Percentiles rank a stretch among this genome's conserved stretches.
These are phyloP conservation scores for Colletotrichum ledebouriae DNA, from an alignment of 2,329 filamentous ascomycete species.

Conservation along the genomic window DNA sequence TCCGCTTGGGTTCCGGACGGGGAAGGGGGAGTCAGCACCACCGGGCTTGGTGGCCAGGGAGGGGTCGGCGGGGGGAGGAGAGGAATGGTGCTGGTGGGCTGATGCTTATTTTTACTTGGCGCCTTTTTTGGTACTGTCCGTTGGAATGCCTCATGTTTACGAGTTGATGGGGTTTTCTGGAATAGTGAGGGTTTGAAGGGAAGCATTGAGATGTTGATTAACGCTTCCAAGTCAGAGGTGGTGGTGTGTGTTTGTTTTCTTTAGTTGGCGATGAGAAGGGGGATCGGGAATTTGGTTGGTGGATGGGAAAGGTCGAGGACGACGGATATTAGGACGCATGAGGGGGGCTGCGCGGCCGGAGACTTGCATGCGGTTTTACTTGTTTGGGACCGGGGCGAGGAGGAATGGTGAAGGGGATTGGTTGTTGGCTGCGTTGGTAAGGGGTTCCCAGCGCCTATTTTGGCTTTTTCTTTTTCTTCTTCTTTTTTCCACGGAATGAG, in stretches of 20 bases:
- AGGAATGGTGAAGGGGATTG: background rate
- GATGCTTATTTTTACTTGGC: background rate
- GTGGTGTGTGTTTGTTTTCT: background rate
- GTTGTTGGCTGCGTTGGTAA: conserved; percentile 12
- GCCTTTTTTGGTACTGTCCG: no score
- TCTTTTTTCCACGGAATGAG: no score
- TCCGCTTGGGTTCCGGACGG: background rate
- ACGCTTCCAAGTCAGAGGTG: background rate
- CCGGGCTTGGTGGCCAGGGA: background rate
- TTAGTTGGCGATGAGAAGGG: no score
- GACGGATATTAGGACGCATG: conserved; percentile 5
- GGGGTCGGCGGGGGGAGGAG: background rate
- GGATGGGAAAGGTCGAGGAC: background rate
- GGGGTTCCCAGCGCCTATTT: conserved; percentile 1
- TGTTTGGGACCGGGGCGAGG: no score
- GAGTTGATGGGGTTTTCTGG: background rate
- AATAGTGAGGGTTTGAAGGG: background rate
- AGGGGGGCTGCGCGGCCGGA: background rate
- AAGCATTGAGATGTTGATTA: background rate
- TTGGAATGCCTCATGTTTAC: background rate
- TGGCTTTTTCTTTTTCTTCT: background rate
- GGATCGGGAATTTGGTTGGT: no score
- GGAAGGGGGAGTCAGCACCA: background rate
- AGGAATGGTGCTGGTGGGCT: background rate
- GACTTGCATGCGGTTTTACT: background rate